Percentiles rank a stretch among this genome's conserved stretches.
Evolutionary conservation across 345 rosid genomes (phyloP).

Genomic region (Acer saccharum): DNA sequence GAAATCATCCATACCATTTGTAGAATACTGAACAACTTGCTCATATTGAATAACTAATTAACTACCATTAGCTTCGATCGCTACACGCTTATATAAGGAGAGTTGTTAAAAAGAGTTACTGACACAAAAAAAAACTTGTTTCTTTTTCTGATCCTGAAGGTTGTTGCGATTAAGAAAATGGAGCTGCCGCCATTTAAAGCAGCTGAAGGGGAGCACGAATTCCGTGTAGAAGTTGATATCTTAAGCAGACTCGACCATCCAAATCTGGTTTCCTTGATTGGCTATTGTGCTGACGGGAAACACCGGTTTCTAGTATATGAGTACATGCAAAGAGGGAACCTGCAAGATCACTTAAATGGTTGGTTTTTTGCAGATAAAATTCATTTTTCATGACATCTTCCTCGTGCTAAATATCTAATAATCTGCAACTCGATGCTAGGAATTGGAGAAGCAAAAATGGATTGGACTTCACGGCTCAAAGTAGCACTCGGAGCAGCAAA

Average conservation of each 20-base stretch:
- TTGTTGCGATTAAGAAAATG: slow-evolving; percentile 98
- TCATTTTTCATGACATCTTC: slow-evolving; percentile 6
- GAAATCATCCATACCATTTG: neutral
- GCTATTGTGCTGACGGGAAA: slow-evolving; percentile 95
- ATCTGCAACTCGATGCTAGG: slow-evolving; percentile 44
- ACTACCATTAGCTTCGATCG: neutral
- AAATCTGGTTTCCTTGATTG: slow-evolving; percentile 86
- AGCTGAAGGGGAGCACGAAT: slow-evolving; percentile 92
- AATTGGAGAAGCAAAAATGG: slow-evolving; percentile 73
- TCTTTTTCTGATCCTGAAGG: slow-evolving; percentile 49
- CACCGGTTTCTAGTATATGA: slow-evolving; percentile 92
- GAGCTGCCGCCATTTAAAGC: slow-evolving; percentile 78
- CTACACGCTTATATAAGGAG: neutral
- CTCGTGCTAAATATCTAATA: slow-evolving; percentile 12
- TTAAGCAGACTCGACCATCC: slow-evolving; percentile 94
- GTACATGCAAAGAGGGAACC: slow-evolving; percentile 91
- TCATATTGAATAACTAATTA: neutral
- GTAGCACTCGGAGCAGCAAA: slow-evolving; percentile 92
- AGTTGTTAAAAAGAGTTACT: neutral
- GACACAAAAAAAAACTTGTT: neutral
- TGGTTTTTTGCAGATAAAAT: slow-evolving; percentile 28
- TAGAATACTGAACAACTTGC: neutral
- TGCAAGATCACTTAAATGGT: slow-evolving; percentile 95
- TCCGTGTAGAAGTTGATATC: slow-evolving; percentile 95
- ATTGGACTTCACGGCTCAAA: slow-evolving; percentile 79